A percentile compares a stretch with the other conserved stretches of the same genome.
phyloP scores from a whole-genome alignment of 768 basidiomycete genomes.

The Cystofilobasidium ferigula region DNA sequence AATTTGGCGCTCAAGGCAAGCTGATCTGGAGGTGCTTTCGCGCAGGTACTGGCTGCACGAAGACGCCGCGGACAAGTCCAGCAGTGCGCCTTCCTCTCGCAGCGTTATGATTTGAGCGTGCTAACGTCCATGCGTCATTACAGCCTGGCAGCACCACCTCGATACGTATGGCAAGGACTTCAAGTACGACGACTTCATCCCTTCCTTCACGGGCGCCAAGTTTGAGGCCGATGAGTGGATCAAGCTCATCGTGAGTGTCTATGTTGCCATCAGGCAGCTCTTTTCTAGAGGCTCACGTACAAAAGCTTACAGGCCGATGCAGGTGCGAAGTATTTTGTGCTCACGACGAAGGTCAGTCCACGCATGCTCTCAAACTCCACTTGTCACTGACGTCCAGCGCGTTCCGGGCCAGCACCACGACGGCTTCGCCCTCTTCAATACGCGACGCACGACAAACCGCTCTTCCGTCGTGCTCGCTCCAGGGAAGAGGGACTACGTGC shows the following conservation, averaged over 20 bases:
- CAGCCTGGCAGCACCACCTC: slow-evolving; percentile 47
- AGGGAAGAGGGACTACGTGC: slow-evolving; percentile 44
- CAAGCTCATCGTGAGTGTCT: slow-evolving; percentile 42
- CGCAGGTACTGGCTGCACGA: slow-evolving; percentile 31
- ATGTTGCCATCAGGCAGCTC: background rate
- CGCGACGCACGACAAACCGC: slow-evolving; percentile 47
- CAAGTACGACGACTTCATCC: slow-evolving; percentile 52
- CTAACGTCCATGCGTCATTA: slow-evolving; percentile 39
- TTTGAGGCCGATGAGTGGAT: slow-evolving; percentile 52
- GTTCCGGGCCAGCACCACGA: slow-evolving; percentile 49
- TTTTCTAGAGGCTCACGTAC: too few relatives aligned
- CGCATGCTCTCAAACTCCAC: background rate
- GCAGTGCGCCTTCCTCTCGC: background rate
- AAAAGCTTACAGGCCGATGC: slow-evolving; percentile 39
- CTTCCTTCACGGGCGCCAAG: slow-evolving; percentile 46
- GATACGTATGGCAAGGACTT: slow-evolving; percentile 42
- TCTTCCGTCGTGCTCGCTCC: slow-evolving; percentile 46
- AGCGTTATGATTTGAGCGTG: slow-evolving; percentile 40
- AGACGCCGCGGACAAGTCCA: background rate
- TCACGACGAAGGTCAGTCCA: slow-evolving; percentile 40
- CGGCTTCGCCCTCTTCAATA: slow-evolving; percentile 51
- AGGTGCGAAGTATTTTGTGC: slow-evolving; percentile 54
- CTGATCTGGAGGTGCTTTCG: background rate
- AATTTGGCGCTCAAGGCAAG: too few relatives aligned
- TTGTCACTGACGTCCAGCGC: slow-evolving; percentile 35